Percentiles rank a stretch among this genome's conserved stretches.
phyloP scores from a whole-genome alignment of 768 basidiomycete species.

The Thelephora ganbajun region DNA sequence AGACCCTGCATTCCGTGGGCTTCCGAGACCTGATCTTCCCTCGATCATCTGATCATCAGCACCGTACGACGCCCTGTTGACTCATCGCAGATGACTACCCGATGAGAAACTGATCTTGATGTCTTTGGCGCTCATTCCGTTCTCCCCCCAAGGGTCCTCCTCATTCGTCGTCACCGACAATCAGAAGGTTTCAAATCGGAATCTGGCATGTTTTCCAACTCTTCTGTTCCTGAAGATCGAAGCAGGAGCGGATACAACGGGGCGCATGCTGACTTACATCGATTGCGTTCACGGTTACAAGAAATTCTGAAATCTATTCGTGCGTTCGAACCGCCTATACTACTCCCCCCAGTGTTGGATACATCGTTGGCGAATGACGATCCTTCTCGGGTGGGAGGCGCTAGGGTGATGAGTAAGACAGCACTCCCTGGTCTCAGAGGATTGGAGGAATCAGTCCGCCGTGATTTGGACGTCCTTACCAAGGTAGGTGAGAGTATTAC shows the following conservation, averaged over 20 bases:
- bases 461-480: slow-evolving; percentile 28
- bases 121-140: no score
- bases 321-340: slow-evolving; percentile 12
- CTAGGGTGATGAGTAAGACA: slow-evolving; percentile 9
- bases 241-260: not conserved
- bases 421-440: slow-evolving; percentile 25
- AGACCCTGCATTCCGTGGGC: no score
- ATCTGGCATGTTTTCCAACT: no score
- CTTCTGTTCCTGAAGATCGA: no score
- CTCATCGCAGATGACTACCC: no score
- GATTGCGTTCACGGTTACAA: slow-evolving; percentile 13
- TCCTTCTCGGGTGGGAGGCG: slow-evolving; percentile 1
- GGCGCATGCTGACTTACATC: slow-evolving; percentile 14
- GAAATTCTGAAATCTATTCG: slow-evolving; percentile 13
- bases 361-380: slow-evolving; percentile 13
- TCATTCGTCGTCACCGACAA: no score
- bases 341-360: slow-evolving; percentile 22
- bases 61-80: no score
- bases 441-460: slow-evolving; percentile 26
- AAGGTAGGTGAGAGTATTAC: slow-evolving; percentile 17
- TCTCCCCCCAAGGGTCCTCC: no score
- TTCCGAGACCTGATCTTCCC: no score
- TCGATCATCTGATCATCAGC: no score
- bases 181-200: no score
- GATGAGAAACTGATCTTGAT: no score